Evolutionary conservation across 129 eudicot genomes (phyloP).

Genomic region (Artemisia tridentata): DNA sequence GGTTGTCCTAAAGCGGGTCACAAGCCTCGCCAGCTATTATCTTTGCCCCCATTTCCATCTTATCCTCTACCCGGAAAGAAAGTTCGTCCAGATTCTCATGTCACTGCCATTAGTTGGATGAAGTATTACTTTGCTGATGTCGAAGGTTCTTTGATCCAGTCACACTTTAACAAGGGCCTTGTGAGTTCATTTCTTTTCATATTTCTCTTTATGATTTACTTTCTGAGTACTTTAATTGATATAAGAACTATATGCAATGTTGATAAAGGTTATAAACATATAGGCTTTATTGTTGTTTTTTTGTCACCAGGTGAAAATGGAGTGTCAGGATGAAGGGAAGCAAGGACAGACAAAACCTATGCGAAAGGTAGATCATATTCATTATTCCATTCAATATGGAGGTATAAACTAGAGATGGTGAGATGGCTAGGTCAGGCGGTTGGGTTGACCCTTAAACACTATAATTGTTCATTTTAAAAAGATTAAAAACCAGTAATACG

Average conservation of each 20-base stretch:
- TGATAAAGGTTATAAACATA: background rate
- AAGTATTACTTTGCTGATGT: conserved; percentile 75
- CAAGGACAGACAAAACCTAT: conserved; percentile 29
- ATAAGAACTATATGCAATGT: background rate
- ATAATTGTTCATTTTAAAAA: too few species aligned
- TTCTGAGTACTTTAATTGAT: conserved; percentile 8
- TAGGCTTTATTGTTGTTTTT: conserved; percentile 1
- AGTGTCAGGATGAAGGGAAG: conserved; percentile 30
- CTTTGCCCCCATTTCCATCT: conserved; percentile 81
- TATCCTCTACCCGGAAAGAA: conserved; percentile 59
- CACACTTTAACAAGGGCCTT: conserved; percentile 73
- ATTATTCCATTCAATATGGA: background rate
- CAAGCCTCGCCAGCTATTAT: conserved; percentile 77
- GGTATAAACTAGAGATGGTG: conserved; percentile 2
- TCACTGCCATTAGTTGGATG: conserved; percentile 85
- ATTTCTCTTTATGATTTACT: background rate
- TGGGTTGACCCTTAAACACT: too few species aligned
- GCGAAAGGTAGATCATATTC: conserved; percentile 49
- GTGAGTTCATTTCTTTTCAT: conserved; percentile 37
- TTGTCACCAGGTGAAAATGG: conserved; percentile 55
- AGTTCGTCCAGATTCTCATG: conserved; percentile 32
- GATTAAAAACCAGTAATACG: too few species aligned
- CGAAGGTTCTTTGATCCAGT: conserved; percentile 46
- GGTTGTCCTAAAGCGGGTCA: conserved; percentile 59
- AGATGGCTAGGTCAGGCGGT: too few species aligned